phyloP scores from a whole-genome alignment of 495 filamentous ascomycete genomes.

The Recurvomyces mirabilis region DNA sequence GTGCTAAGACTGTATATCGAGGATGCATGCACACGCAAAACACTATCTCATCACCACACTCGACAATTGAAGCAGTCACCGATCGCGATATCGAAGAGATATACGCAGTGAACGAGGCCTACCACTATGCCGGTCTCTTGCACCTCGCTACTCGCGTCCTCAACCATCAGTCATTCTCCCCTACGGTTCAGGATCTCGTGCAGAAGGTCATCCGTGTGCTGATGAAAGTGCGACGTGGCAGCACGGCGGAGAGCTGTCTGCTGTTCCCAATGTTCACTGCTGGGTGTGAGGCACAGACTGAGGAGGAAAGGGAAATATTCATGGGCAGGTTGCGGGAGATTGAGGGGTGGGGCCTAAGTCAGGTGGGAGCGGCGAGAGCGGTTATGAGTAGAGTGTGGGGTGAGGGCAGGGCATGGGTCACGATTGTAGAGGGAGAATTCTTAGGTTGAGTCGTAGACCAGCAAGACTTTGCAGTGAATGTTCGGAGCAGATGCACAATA shows the following conservation, averaged over 20 bases:
- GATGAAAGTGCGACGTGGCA: conserved; percentile 50
- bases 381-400: conserved; percentile 61
- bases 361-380: conserved; percentile 48
- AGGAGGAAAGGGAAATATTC: conserved; percentile 46
- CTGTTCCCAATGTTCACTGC: conserved; percentile 80
- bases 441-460: conserved; percentile 37
- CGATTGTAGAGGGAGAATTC: conserved; percentile 52
- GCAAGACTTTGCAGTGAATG: no score
- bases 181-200: conserved; percentile 53
- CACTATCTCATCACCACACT: conserved; percentile 22
- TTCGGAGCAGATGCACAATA: background rate
- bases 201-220: conserved; percentile 50
- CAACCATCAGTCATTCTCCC: conserved; percentile 42
- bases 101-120: conserved; percentile 66
- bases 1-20: conserved; percentile 29
- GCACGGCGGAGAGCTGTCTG: conserved; percentile 63
- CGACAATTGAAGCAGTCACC: conserved; percentile 31
- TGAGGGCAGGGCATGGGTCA: conserved; percentile 51
- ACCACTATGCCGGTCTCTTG: conserved; percentile 68
- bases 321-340: conserved; percentile 56
- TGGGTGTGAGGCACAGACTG: conserved; percentile 58
- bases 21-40: conserved; percentile 35
- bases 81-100: conserved; percentile 43
- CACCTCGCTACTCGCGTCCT: conserved; percentile 68
- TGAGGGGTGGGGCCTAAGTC: conserved; percentile 67